Base-by-base conservation (phyloP, 768 basidiomycete genomes). In the Galerina marginata region DNA sequence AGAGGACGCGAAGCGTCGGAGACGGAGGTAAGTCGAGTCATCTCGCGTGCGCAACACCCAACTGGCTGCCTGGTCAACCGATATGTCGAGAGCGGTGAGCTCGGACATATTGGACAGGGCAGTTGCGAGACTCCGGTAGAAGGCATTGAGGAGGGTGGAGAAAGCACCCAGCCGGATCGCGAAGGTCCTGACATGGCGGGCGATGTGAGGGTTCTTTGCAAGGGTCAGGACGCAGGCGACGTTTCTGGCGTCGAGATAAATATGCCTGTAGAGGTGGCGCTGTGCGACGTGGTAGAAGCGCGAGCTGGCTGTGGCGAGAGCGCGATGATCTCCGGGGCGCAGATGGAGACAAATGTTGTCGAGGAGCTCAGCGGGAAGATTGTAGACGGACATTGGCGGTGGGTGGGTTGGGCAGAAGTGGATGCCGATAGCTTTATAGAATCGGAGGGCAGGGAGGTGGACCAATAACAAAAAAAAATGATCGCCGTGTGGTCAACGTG, bases 51-150 rank as follows among this genome's bases (percentile, higher is more conserved):
- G 72, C 58, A 91, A 77, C 58, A 90, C 69, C 80, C 85, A 90
- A 74, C 81, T 84, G 52, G 79, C 75, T 59, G 69, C 68, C 25
- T 82, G 71, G 74, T 86, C 82, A 52, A 89, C 74, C 68, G 76
- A 80, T 61, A 88, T 76, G 54, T 83, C 81, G 60, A 89, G 81
- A n/a, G 81, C 81, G 42, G 74, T 77, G 50, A 91, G 81, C 52
- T 81, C 81, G 36, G 81, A 70, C 90, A 92, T 92, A 69, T 80
- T 74, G 15, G 76, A 72, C 44, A 93, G 75, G 7, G 89, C 90
- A 39, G 61, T 57, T 45, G 80, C 74, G 56, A 91, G 83, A 53
- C 73, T 69, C 66, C 45, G 60, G 71, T 85, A 85, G 69, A 85
- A 86, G 3, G 79, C 56, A 45, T 69, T 73, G 66, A 85, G 79